Base-by-base conservation (phyloP, 2,329 filamentous ascomycete species). In the Ceratocystis ficicola region DNA sequence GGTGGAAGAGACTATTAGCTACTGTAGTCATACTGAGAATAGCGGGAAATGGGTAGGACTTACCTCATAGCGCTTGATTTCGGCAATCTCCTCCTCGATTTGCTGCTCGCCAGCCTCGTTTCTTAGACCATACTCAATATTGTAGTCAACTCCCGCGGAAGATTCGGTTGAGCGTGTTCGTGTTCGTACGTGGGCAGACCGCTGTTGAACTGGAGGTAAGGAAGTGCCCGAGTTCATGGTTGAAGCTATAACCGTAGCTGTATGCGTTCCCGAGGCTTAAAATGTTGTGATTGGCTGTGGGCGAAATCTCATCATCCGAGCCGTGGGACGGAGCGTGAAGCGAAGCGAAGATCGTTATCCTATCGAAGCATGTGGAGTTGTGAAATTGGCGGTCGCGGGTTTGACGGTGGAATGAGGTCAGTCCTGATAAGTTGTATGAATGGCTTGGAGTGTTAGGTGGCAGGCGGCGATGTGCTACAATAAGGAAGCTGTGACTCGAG, bases 51-150 rank as follows among this genome's bases (percentile, higher is more conserved):
- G 12, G 8, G 22, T 1, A 28, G 22, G 32, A 2, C 17, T 52
- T 6, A 86, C 84, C 78, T 96, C 94, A 77, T 99, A 99, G 77
- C 93, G 84, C 78, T 96, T 96, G 74, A 99, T 97, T 79, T 96
- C 88, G 30, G 89, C 92, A 73, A 99, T 96, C 77, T 99, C 94
- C 73, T 97, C 92, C 68, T 91, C 88, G 70, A 95, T 90, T 69
- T 87, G 84, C 68, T 86, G 83, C 72, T 89, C 84, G 44, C 28
- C 66, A 8, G 62, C 60, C 30, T 68, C 60, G 15, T 55, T 28
- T 15, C 59, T 44, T 20, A 65, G 61, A 17, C 64, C 66, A 20
- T 79, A 77, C 68, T 77, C 77, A 20, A 77, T 36, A 12, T 20
- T 60, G 44, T 41, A 63, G 17, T 52, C 48, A 10, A 44, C 36